Conservation (phyloP, 2,329 filamentous ascomycete species). For the Eurotiales sp. region DNA sequence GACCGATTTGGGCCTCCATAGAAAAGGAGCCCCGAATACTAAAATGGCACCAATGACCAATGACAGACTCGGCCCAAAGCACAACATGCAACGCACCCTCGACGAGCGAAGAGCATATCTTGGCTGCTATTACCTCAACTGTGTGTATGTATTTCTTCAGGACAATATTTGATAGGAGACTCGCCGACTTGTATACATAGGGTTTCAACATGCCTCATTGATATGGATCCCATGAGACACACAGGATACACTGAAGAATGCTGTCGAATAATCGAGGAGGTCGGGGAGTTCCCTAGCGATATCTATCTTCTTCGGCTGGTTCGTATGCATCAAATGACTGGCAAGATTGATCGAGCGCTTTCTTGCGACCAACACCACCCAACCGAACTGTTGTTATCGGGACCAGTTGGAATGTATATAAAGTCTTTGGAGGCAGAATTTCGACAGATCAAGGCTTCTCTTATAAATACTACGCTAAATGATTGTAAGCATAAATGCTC, state of each 20-base stretch:
- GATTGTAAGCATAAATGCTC: neutral
- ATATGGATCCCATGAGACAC: constrained; percentile 49
- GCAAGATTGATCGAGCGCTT: constrained; percentile 43
- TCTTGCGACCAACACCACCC: constrained; percentile 18
- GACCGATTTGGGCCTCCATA: constrained; percentile 46
- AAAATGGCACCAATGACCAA: constrained; percentile 21
- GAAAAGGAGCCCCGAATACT: constrained; percentile 29
- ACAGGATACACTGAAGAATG: constrained; percentile 53
- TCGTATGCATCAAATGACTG: constrained; percentile 49
- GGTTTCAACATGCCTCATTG: constrained; percentile 34
- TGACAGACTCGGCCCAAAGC: constrained; percentile 41
- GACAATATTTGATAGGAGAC: neutral
- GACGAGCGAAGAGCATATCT: constrained; percentile 53
- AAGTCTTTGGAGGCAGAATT: neutral
- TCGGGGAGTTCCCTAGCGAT: constrained; percentile 48
- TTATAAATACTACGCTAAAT: neutral
- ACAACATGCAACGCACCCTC: constrained; percentile 37
- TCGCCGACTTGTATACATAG: constrained; percentile 13
- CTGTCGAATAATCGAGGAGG: constrained; percentile 43
- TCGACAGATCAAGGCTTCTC: neutral
- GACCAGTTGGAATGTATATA: neutral
- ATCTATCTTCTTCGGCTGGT: constrained; percentile 46
- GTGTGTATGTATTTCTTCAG: constrained; percentile 40
- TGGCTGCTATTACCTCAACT: constrained; percentile 54
- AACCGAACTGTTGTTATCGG: neutral